Evolutionary conservation across 2,329 filamentous ascomycete genomes (phyloP), one percentile per base, ranked within the genome.

Genomic region (Cytospora paraplurivora): DNA sequence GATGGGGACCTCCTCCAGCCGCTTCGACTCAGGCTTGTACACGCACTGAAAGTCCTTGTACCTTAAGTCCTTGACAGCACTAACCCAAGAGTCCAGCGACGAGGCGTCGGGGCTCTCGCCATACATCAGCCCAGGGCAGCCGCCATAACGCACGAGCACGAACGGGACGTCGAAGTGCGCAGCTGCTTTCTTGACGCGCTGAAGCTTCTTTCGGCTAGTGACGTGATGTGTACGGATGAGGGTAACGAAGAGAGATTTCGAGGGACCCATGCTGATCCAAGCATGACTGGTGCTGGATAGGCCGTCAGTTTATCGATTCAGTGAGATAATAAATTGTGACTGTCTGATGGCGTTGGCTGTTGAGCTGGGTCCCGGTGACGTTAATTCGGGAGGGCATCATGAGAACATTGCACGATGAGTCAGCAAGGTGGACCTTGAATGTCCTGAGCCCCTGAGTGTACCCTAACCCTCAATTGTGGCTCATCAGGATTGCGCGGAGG

Each of bases 151-250:
- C 1, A 92, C 77, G 4, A 93, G 77, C 1, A 89, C 85, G 67
- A 84, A 88, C 57, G 88, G 83, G 62, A 86, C 77, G 68, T 84
- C 78, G 54, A 83, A 79, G 37, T 84, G 80, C 7, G 88, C 86
- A 4, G 85, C 82, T 2, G 87, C 86, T 73, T 89, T 88, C 57
- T 81, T 85, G 27, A 93, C 80, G 62, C 76, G 76, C 8, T 78
- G 76, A 0, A 83, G 76, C 72, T 93, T 93, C 72, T 92, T 92
- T 67, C 89, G 87, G 0, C 88, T 92, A 4, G 89, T 93, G 71
- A 93, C 92, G 74, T 93, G 90, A 69, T 93, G 90, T 0, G 90
- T 93, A 59, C 89, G 85, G 65, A 93, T 91, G 53, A 93, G 78
- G 35, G 88, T 84, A 71, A 76, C 76, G 66, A 74, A 79, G 4